Conservation (phyloP, 2,329 filamentous ascomycete species). For the Ceratocystis smalleyi region DNA sequence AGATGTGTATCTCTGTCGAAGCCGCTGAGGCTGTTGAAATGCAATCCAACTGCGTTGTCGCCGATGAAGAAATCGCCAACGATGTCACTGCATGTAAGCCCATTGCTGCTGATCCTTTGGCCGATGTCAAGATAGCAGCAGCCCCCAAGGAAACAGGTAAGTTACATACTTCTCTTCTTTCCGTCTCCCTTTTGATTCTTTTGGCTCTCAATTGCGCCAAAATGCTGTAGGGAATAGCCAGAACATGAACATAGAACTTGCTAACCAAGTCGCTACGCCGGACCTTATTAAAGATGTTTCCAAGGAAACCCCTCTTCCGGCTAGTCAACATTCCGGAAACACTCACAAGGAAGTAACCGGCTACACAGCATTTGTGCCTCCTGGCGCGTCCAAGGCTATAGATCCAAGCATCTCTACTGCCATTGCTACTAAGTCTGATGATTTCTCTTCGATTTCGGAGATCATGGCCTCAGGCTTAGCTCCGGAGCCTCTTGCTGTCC, state of each 20-base stretch:
- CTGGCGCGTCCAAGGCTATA: neutral
- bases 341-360: neutral
- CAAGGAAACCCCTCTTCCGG: neutral
- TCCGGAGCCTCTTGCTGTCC: neutral
- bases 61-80: neutral
- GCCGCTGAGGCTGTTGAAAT: neutral
- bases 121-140: neutral
- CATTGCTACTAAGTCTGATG: neutral
- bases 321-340: neutral
- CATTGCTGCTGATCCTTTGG: neutral
- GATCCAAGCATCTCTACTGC: neutral
- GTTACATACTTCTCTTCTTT: neutral
- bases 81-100: neutral
- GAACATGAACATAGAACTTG: neutral
- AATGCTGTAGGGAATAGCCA: neutral
- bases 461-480: conserved; percentile 6
- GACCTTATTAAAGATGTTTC: neutral
- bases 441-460: conserved; percentile 5
- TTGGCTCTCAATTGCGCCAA: neutral
- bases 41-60: neutral
- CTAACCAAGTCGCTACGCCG: neutral
- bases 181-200: neutral
- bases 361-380: neutral
- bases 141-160: neutral
- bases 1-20: conserved; percentile 2